Base-by-base conservation (phyloP, 1,139 yeast species). In the Blastobotrys indianensis region DNA sequence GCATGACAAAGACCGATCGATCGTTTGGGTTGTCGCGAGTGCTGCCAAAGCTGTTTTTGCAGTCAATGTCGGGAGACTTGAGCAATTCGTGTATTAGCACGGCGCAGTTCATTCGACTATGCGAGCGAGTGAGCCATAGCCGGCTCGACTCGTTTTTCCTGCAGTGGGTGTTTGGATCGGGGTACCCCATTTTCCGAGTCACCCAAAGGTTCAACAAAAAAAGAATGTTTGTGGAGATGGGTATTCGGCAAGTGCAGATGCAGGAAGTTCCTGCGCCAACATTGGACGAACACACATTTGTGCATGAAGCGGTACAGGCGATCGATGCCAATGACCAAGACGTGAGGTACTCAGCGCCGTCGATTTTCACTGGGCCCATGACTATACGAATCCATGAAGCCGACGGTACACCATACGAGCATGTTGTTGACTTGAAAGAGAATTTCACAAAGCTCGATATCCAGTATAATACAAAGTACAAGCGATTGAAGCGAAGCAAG, bases 381-480 rank as follows among this genome's bases (percentile, higher is more conserved):
- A 94, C 98, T 0, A 85, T 94, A 36, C 73, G 98, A 59, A 90
- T 94, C 37, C 98, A 94, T 62, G 99, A 94, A 63, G 94, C 97
- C 0, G 98, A 94, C 64, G 98, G 98, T n/a, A 87, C 97, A 0
- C 98, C 99, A 0, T 92, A 94, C 60, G 99, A 94, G 60, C 99
- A 94, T 62, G 92, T 94, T 41, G 95, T 94, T 17, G 94, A 88
- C 54, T 71, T 94, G 47, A 86, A 87, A 58, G 97, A 90, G 48
- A 77, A 80, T 2, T 80, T 80, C 54, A 86, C 95, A 0, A 88
- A 86, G 58, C 72, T 94, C 42, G 98, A 94, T 60, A 87, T 94
- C 40, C 97, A 87, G 59, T 92, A 92, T 66, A 92, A 94, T 62
- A 87, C 97, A 11, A 92, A 88, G 63, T 87, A 82, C 59, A 80